A percentile compares a stretch with the other conserved stretches of the same genome.
phyloP scores from a whole-genome alignment of 768 basidiomycete species.

The Suillus weaverae region DNA sequence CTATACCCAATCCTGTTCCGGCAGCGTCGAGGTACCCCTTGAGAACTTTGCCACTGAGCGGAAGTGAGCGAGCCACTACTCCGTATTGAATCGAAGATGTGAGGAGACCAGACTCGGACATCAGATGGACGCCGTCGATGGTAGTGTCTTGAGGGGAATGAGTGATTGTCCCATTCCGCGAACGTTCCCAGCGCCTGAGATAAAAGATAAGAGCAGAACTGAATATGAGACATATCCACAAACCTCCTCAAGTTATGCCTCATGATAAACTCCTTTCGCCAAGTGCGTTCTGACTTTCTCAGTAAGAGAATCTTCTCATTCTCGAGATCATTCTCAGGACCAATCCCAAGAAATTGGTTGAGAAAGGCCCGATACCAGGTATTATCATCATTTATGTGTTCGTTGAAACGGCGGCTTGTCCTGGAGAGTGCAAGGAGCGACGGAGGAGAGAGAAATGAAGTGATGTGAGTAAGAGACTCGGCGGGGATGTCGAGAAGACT shows the following conservation, averaged over 20 bases:
- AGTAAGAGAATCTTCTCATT: slow-evolving; percentile 50
- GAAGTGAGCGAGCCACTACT: slow-evolving; percentile 69
- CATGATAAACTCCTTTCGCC: slow-evolving; percentile 69
- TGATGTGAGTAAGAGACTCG: slow-evolving; percentile 77
- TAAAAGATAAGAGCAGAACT: neutral
- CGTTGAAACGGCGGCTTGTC: slow-evolving; percentile 51
- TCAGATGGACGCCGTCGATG: slow-evolving; percentile 59
- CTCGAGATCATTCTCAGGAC: slow-evolving; percentile 59
- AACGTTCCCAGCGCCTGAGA: slow-evolving; percentile 68
- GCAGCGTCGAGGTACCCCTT: slow-evolving; percentile 69
- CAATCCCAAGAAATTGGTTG: slow-evolving; percentile 63
- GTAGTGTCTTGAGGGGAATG: slow-evolving; percentile 63
- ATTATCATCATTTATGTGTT: slow-evolving; percentile 74
- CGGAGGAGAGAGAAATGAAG: slow-evolving; percentile 66
- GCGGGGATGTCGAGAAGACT: slow-evolving; percentile 52
- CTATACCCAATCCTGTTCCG: slow-evolving; percentile 57
- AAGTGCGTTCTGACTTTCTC: slow-evolving; percentile 55
- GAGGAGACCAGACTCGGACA: slow-evolving; percentile 57
- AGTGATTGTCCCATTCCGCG: slow-evolving; percentile 56
- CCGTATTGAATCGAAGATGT: slow-evolving; percentile 67
- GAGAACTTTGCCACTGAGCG: slow-evolving; percentile 67
- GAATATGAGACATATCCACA: slow-evolving; percentile 15
- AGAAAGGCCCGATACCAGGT: slow-evolving; percentile 80
- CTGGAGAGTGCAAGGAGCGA: slow-evolving; percentile 57
- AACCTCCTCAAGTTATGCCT: slow-evolving; percentile 59